A percentile compares a stretch with the other conserved stretches of the same genome.
phyloP scores from a whole-genome alignment of 148 eudicot genomes.

The Vaccinium myrtillus region DNA sequence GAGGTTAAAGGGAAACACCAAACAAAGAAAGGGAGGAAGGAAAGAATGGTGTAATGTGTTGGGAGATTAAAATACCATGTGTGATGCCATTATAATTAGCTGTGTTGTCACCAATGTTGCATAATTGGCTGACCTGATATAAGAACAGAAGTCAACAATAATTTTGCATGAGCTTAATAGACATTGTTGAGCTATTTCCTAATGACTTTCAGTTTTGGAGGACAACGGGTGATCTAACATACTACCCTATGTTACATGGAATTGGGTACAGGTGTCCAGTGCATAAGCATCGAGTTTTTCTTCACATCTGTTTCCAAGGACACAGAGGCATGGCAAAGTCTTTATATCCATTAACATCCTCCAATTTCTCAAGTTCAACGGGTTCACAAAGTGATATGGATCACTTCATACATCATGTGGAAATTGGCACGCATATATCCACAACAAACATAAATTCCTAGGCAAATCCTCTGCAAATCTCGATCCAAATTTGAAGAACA shows the following conservation, averaged over 20 bases:
- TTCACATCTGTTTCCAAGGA: constrained; percentile 6
- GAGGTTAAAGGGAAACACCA: neutral
- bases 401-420: neutral
- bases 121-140: constrained; percentile 82
- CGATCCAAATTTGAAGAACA: constrained; percentile 1
- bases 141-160: constrained; percentile 15
- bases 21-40: neutral
- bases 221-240: neutral
- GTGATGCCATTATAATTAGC: constrained; percentile 71
- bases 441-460: neutral
- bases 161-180: neutral
- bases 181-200: neutral
- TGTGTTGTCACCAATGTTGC: constrained; percentile 78
- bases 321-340: neutral
- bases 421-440: neutral
- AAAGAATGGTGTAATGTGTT: neutral
- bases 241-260: neutral
- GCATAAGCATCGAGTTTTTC: neutral
- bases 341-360: neutral
- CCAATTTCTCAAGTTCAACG: neutral
- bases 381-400: neutral
- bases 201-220: neutral
- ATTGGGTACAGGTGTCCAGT: neutral
- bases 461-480: neutral
- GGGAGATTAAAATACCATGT: constrained; percentile 58